These are phyloP conservation scores for Fusarium cicatricum DNA, from an alignment of 2,329 filamentous ascomycete species.

Conservation along the genomic window DNA sequence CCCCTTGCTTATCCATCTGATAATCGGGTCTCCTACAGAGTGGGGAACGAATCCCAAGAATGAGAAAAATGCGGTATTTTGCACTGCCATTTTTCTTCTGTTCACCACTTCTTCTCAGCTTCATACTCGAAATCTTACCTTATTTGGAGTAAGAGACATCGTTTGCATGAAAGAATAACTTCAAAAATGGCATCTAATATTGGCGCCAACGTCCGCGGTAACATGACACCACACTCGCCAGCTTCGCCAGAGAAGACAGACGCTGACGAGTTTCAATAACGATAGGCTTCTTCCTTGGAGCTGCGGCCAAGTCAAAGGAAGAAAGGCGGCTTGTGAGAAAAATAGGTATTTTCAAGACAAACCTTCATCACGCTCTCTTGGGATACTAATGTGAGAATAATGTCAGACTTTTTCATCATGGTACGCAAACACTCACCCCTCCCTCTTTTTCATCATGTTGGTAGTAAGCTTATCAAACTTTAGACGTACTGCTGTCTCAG, in stretches of 20 bases:
- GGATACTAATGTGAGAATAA: background rate
- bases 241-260: no score
- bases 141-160: no score
- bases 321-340: conserved; percentile 44
- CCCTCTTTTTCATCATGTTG: background rate
- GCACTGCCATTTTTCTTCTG: no score
- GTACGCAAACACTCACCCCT: background rate
- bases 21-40: conserved; percentile 2
- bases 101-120: no score
- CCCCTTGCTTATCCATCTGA: conserved; percentile 18
- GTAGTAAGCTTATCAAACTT: background rate
- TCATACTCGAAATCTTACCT: no score
- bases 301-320: conserved; percentile 28
- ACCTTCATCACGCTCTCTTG: accelerated
- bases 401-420: conserved; percentile 48
- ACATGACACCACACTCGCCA: background rate
- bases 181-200: conserved; percentile 2
- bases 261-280: background rate
- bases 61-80: no score
- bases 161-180: no score
- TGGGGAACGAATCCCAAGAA: no score
- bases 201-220: conserved; percentile 5
- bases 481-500: conserved; percentile 48
- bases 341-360: conserved; percentile 36
- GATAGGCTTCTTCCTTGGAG: conserved; percentile 18